phyloP scores from a whole-genome alignment of 2,329 filamentous ascomycete genomes.

The Curvularia spicifera region DNA sequence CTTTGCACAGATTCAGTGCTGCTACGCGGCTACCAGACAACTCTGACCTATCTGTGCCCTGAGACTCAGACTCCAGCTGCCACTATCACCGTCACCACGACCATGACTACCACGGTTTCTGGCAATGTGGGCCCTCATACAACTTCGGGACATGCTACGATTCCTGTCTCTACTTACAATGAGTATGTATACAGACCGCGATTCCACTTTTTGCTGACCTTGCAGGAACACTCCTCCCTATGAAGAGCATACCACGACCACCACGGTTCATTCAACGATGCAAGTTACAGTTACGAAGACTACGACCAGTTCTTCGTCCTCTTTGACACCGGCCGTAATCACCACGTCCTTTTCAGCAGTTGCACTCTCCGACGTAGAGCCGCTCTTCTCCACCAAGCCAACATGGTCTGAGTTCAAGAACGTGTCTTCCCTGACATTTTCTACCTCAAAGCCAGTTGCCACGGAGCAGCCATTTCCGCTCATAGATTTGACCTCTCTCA shows the following conservation, averaged over 20 bases:
- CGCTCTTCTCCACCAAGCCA: not conserved
- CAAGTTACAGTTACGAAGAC: conserved; percentile 7
- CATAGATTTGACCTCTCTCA: not conserved
- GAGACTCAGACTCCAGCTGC: conserved; percentile 17
- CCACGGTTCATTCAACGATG: conserved; percentile 24
- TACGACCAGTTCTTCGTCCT: not conserved
- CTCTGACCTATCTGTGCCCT: conserved; percentile 34
- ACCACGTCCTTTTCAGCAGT: conserved; percentile 7
- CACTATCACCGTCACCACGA: conserved; percentile 27
- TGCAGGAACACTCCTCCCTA: conserved; percentile 3
- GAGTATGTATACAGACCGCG: not conserved
- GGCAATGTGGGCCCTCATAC: not conserved
- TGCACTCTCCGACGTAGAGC: not conserved
- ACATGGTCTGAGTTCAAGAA: not conserved
- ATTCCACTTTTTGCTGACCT: not conserved
- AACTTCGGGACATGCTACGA: not conserved
- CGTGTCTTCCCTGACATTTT: not conserved
- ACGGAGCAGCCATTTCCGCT: not conserved
- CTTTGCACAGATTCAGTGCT: conserved; percentile 32
- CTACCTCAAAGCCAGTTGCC: not conserved
- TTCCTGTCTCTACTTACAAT: not conserved
- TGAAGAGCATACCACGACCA: conserved; percentile 22
- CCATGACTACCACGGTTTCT: conserved; percentile 21
- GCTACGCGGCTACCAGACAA: conserved; percentile 25
- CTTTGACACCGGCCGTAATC: not conserved